Percentiles rank a stretch among this genome's conserved stretches.
Evolutionary conservation across 148 eudicot genomes (phyloP).

Genomic region (Camellia japonica): DNA sequence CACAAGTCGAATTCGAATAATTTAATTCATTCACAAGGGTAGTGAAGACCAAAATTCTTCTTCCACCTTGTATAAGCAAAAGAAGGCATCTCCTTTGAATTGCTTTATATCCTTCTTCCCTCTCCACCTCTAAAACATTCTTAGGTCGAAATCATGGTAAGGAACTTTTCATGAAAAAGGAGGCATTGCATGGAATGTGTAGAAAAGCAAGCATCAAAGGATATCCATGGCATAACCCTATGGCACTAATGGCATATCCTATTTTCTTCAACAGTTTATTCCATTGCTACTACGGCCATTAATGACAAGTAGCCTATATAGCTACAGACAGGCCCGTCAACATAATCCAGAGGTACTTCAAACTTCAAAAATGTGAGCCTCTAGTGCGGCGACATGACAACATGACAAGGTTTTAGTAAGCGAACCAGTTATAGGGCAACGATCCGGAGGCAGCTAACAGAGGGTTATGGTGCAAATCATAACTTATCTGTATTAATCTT

Average conservation of each 20-base stretch:
- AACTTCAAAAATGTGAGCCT: too few species aligned
- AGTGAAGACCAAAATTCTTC: conserved; percentile 1
- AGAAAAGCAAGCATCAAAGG: conserved; percentile 12
- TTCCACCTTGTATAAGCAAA: conserved; percentile 10
- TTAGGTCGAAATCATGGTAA: neutral
- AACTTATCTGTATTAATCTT: too few species aligned
- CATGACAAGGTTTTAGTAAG: neutral
- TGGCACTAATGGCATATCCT: neutral
- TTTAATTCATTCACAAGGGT: too few species aligned
- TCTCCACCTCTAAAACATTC: too few species aligned
- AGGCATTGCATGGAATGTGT: conserved; percentile 2
- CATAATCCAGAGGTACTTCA: too few species aligned
- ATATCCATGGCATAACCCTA: conserved; percentile 18
- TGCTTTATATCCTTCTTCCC: neutral
- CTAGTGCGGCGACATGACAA: too few species aligned
- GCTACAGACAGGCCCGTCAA: too few species aligned
- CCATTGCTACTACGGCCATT: neutral
- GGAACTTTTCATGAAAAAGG: too few species aligned
- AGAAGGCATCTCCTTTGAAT: conserved; percentile 22
- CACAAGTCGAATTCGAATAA: too few species aligned
- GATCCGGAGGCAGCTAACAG: conserved; percentile 40
- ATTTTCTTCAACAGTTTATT: neutral
- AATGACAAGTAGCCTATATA: too few species aligned
- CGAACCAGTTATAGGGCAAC: conserved; percentile 38
- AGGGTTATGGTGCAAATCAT: too few species aligned